Base-by-base conservation (phyloP, 192 early-diverging fungal species). In the Coemansia umbellata region DNA sequence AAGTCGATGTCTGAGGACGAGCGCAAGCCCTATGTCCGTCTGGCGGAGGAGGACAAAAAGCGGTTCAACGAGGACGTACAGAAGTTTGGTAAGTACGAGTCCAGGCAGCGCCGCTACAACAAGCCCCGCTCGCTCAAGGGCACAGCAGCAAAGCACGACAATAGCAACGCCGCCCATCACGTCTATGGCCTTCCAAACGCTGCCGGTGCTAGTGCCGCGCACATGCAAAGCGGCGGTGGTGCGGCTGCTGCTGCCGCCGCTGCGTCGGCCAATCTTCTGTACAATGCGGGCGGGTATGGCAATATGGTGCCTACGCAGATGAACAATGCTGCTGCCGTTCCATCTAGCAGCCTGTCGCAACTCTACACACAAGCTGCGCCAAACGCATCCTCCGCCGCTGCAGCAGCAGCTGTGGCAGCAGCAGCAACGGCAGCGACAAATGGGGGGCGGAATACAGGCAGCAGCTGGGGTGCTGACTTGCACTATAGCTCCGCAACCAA, bases 1-100 rank as follows among this genome's bases (percentile, higher is more conserved):
- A 74, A 75, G 37, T 28, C 21, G n/a, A 55, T 79, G 60, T 31
- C 67, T 5, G 68, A 71, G 10, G 54, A 57, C 9, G 63, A 70
- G 21, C 72, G 72, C 37, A 47, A 53, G 18, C 78, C 78, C 0
- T 79, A 68, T 43, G 26, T 66, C 21, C 47, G 39, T 13, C 59
- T 71, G 7, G 78, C 78, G 31, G 63, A 73, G 28, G 60, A 50
- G 37, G 78, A 79, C 66, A 69, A 74, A 27, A 63, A 57, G 43
- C 67, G 78, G 23, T 79, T 63, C 40, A 48, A 79, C 23, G 50
- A 66, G 22, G 77, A 79, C 15, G 70, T 74, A 2, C 59, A 69
- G 33, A 69, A 53, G 33, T 76, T 53, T 48, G 73, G 73, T 36
- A 76, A 76, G 28, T 76, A 69, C 57, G 73, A 76, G 54, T 69